Evolutionary conservation across 768 basidiomycete species (phyloP).

Genomic region (Russula vinacea): DNA sequence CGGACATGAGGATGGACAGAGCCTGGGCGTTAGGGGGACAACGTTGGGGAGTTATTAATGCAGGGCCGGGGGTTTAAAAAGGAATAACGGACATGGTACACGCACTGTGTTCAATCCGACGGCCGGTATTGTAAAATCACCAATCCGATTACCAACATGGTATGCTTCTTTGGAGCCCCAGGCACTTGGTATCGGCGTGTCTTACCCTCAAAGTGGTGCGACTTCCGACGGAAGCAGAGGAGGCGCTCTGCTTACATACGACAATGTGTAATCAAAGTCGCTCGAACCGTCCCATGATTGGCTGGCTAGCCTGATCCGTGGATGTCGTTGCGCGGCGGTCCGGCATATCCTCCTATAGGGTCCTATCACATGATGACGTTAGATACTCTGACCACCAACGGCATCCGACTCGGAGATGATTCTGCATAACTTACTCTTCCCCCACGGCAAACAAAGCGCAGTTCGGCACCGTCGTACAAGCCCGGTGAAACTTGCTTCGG

Average conservation of each 20-base stretch:
- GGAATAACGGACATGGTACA: neutral
- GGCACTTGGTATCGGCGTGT: no score
- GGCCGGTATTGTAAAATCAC: neutral
- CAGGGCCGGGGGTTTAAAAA: constrained; percentile 1
- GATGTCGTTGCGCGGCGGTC: neutral
- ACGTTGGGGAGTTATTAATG: neutral
- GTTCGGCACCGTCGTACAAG: no score
- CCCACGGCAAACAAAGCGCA: no score
- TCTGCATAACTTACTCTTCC: no score
- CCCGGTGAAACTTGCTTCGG: no score
- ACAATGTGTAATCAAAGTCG: no score
- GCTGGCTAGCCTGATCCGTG: no score
- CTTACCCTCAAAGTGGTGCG: no score
- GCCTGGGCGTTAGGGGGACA: neutral
- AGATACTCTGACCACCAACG: neutral
- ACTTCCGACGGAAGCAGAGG: no score
- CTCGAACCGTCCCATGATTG: no score
- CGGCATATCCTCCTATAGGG: neutral
- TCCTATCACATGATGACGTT: neutral
- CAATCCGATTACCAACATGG: neutral
- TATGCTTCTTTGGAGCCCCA: neutral
- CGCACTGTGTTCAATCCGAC: no score
- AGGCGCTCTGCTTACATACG: no score
- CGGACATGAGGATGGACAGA: constrained; percentile 8
- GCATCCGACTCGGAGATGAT: neutral